A percentile compares a stretch with the other conserved stretches of the same genome.
phyloP scores from a whole-genome alignment of 2,329 filamentous ascomycete species.

The Camillea tinctor region DNA sequence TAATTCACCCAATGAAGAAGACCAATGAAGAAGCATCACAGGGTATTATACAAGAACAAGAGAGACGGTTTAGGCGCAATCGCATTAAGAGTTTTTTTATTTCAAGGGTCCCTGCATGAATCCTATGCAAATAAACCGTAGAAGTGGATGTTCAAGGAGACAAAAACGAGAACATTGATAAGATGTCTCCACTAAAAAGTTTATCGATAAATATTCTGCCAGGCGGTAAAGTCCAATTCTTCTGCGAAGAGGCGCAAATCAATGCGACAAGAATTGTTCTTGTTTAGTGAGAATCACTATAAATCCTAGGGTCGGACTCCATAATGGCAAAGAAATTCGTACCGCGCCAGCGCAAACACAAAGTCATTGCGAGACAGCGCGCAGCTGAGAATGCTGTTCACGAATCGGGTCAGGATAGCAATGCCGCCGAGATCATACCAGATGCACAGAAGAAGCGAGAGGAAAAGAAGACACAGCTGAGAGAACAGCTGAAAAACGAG shows the following conservation, averaged over 20 bases:
- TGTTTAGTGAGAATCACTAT: background rate
- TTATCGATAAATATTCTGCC: background rate
- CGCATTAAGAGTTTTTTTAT: background rate
- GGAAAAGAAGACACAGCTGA: slow-evolving; percentile 54
- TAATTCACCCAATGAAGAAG: background rate
- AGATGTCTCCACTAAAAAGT: background rate
- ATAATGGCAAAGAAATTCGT: slow-evolving; percentile 58
- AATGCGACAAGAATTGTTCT: background rate
- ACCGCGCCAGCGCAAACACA: slow-evolving; percentile 66
- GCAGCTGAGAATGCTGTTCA: slow-evolving; percentile 42
- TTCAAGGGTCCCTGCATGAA: background rate
- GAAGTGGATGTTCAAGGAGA: background rate
- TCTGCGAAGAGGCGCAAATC: background rate
- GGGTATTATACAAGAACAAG: too few relatives aligned
- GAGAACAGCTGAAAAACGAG: slow-evolving; percentile 51
- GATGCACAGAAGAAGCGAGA: slow-evolving; percentile 46
- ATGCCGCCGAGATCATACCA: slow-evolving; percentile 52
- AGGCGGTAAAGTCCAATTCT: background rate
- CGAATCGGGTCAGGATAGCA: slow-evolving; percentile 49
- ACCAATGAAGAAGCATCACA: background rate
- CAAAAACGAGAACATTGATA: background rate
- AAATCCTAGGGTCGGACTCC: background rate
- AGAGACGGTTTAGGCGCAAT: background rate
- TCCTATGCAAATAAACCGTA: background rate
- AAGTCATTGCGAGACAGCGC: slow-evolving; percentile 63